Conservation (phyloP, 129 eudicot species). For the Artemisia tridentata region DNA sequence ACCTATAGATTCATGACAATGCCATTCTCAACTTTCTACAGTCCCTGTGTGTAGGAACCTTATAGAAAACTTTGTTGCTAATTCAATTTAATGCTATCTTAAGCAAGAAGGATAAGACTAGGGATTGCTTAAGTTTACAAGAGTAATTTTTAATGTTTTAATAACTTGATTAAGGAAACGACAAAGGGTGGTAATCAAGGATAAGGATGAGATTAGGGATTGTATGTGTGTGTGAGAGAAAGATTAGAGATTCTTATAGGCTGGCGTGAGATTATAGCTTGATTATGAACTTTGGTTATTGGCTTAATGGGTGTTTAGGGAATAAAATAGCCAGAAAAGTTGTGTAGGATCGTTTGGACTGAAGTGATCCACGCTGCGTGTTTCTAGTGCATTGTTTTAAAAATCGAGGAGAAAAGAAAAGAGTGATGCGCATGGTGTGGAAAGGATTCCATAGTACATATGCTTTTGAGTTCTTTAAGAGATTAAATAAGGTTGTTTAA, state of each 20-base stretch:
- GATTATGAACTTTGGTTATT: slow-evolving; percentile 20
- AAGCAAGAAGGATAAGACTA: slow-evolving; percentile 39
- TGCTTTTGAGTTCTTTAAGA: slow-evolving; percentile 43
- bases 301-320: slow-evolving; percentile 31
- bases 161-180: slow-evolving; percentile 27
- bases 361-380: slow-evolving; percentile 25
- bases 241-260: slow-evolving; percentile 33
- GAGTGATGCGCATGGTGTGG: slow-evolving; percentile 42
- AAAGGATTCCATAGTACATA: slow-evolving; percentile 35
- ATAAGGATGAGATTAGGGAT: slow-evolving; percentile 42
- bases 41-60: slow-evolving; percentile 19
- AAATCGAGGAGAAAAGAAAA: slow-evolving; percentile 7
- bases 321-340: slow-evolving; percentile 26
- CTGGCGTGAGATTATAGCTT: slow-evolving; percentile 29
- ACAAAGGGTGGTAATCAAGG: slow-evolving; percentile 42
- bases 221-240: slow-evolving; percentile 21
- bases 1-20: slow-evolving; percentile 31
- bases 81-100: slow-evolving; percentile 27
- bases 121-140: slow-evolving; percentile 19
- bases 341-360: slow-evolving; percentile 27
- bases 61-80: slow-evolving; percentile 20
- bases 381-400: neutral
- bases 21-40: slow-evolving; percentile 24
- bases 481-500: slow-evolving; percentile 13
- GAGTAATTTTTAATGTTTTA: slow-evolving; percentile 31